These are phyloP conservation scores for Psilocybe cyanescens DNA, from an alignment of 768 basidiomycete species.

Conservation along the genomic window DNA sequence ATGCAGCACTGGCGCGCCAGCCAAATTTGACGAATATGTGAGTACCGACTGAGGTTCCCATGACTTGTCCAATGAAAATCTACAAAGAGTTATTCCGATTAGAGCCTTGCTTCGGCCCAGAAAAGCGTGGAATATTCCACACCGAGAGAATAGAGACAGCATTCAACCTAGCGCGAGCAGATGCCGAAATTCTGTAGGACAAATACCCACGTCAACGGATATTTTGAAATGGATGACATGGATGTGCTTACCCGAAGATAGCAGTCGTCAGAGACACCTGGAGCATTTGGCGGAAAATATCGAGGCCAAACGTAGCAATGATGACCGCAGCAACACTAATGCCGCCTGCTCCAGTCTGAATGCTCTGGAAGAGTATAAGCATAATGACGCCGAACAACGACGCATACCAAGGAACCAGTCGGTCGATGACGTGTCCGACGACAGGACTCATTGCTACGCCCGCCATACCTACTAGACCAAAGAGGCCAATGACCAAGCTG, in stretches of 20 bases:
- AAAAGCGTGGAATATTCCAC: slow-evolving; percentile 18
- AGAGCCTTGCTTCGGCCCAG: too few relatives aligned
- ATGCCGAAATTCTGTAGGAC: slow-evolving; percentile 37
- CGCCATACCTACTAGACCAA: slow-evolving; percentile 76
- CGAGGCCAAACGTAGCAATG: slow-evolving; percentile 69
- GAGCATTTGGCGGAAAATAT: slow-evolving; percentile 71
- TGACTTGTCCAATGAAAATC: slow-evolving; percentile 82
- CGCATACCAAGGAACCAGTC: slow-evolving; percentile 77
- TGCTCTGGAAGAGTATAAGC: slow-evolving; percentile 56
- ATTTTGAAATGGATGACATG: not conserved
- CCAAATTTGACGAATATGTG: slow-evolving; percentile 70
- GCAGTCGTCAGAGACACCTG: slow-evolving; percentile 69
- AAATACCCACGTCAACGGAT: slow-evolving; percentile 9
- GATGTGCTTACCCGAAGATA: slow-evolving; percentile 53
- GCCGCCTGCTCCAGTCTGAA: slow-evolving; percentile 74
- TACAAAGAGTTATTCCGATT: slow-evolving; percentile 18
- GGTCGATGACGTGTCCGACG: slow-evolving; percentile 72
- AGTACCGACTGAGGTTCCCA: slow-evolving; percentile 79
- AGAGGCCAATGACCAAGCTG: slow-evolving; percentile 67
- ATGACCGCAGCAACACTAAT: slow-evolving; percentile 73
- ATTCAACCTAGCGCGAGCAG: slow-evolving; percentile 73
- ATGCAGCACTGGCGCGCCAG: slow-evolving; percentile 67
- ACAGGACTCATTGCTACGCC: slow-evolving; percentile 74
- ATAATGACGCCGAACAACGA: slow-evolving; percentile 57
- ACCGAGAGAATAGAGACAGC: slow-evolving; percentile 76